Conservation (phyloP, 2,329 filamentous ascomycete species). For the Ciborinia camelliae region DNA sequence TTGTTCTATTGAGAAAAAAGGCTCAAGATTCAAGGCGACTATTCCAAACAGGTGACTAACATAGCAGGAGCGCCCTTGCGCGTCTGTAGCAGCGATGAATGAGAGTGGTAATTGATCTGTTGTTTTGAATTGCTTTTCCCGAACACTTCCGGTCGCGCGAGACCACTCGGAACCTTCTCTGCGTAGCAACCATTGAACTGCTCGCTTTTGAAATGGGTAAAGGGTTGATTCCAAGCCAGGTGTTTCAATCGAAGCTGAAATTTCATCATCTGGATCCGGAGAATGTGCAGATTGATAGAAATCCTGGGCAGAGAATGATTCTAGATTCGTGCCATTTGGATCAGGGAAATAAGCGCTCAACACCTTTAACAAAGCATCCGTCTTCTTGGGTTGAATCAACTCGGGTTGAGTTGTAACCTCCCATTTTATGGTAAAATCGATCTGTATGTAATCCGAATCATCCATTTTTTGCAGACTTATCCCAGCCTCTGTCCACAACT, state of each 20-base stretch:
- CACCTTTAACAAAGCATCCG: slow-evolving; percentile 30
- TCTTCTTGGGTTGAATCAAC: slow-evolving; percentile 24
- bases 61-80: slow-evolving; percentile 47
- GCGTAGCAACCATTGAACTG: slow-evolving; percentile 66
- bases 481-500: slow-evolving; percentile 33
- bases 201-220: slow-evolving; percentile 70
- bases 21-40: slow-evolving; percentile 48
- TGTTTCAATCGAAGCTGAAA: slow-evolving; percentile 42
- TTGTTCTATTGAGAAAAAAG: slow-evolving; percentile 45
- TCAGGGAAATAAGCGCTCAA: slow-evolving; percentile 34
- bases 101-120: slow-evolving; percentile 37
- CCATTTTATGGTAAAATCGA: slow-evolving; percentile 36
- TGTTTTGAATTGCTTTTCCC: neutral
- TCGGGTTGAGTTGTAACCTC: slow-evolving; percentile 32
- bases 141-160: slow-evolving; percentile 16
- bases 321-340: slow-evolving; percentile 19
- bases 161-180: slow-evolving; percentile 60
- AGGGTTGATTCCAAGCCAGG: slow-evolving; percentile 49
- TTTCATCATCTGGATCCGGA: slow-evolving; percentile 47
- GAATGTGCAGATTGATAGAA: slow-evolving; percentile 71
- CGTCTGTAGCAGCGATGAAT: slow-evolving; percentile 47
- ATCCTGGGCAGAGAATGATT: slow-evolving; percentile 47
- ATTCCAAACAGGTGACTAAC: slow-evolving; percentile 63
- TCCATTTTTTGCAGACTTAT: slow-evolving; percentile 27
- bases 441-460: slow-evolving; percentile 26